A percentile compares a stretch with the other conserved stretches of the same genome.
Conservation (phyloP, 2,329 filamentous ascomycete species). For the Atkinsonella hypoxylon region DNA sequence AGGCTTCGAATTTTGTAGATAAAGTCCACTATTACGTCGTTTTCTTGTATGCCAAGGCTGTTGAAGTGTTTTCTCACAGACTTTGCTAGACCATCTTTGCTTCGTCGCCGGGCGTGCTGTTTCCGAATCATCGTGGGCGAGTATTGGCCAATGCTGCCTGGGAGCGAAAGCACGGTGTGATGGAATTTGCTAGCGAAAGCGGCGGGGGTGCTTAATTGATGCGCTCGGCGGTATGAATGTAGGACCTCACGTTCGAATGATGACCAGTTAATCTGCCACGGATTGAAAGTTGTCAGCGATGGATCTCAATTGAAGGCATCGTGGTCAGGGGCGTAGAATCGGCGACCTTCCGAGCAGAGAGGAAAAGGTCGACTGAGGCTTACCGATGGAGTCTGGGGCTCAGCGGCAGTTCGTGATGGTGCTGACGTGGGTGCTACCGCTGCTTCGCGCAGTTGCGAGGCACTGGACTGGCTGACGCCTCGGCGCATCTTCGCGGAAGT, state of each 20-base stretch:
- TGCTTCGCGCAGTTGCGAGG: conserved; percentile 23
- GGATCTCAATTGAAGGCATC: background rate
- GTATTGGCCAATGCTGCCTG: conserved; percentile 53
- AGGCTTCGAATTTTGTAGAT: conserved; percentile 51
- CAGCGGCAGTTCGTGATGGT: conserved; percentile 17
- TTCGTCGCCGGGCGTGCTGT: conserved; percentile 52
- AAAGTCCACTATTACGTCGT: conserved; percentile 70
- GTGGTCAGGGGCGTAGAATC: background rate
- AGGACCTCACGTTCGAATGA: conserved; percentile 56
- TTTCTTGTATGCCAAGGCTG: conserved; percentile 64
- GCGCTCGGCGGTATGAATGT: conserved; percentile 63
- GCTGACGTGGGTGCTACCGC: conserved; percentile 24
- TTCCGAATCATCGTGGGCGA: conserved; percentile 66
- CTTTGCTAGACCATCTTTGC: conserved; percentile 59
- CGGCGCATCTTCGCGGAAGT: conserved; percentile 44
- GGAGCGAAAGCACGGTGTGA: conserved; percentile 47
- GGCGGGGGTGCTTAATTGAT: conserved; percentile 58
- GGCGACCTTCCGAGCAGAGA: background rate
- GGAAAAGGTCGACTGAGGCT: conserved; percentile 10
- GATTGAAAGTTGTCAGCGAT: conserved; percentile 7
- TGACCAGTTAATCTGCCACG: conserved; percentile 48
- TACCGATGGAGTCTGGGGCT: conserved; percentile 23
- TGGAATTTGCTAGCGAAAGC: conserved; percentile 55
- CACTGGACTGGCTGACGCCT: conserved; percentile 38
- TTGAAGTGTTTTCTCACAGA: conserved; percentile 77